These are phyloP conservation scores for Colletotrichum chlorophyti DNA, from an alignment of 2,329 filamentous ascomycete genomes.

Conservation along the genomic window DNA sequence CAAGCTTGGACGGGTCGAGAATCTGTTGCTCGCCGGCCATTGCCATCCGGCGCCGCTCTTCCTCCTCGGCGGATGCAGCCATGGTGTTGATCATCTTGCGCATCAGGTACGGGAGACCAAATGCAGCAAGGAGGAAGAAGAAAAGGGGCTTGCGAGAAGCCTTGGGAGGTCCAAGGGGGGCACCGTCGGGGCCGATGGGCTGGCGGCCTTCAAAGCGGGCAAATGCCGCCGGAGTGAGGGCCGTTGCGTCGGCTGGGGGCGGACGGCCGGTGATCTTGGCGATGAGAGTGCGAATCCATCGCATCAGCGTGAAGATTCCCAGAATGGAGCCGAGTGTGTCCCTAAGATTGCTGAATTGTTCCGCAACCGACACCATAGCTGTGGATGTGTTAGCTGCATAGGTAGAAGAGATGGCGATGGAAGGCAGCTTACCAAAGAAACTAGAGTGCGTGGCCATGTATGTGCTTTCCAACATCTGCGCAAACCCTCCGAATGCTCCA, in stretches of 20 bases:
- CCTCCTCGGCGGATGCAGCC: conserved; percentile 84
- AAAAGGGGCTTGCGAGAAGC: conserved; percentile 95
- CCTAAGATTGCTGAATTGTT: conserved; percentile 92
- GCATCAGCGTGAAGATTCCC: conserved; percentile 93
- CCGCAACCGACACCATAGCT: conserved; percentile 98
- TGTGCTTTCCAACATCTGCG: conserved; percentile 99
- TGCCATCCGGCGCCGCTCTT: conserved; percentile 67
- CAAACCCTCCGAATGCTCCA: conserved; percentile 94
- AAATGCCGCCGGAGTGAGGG: conserved; percentile 90
- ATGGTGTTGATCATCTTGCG: conserved; percentile 90
- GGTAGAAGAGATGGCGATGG: background rate
- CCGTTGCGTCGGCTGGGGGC: conserved; percentile 82
- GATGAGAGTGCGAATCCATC: conserved; percentile 90
- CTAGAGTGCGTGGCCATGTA: conserved; percentile 99
- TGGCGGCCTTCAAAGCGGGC: conserved; percentile 82
- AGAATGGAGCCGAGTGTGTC: conserved; percentile 93
- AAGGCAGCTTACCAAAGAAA: conserved; percentile 80
- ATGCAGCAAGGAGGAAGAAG: conserved; percentile 93
- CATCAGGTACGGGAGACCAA: conserved; percentile 96
- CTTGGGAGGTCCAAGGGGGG: conserved; percentile 66
- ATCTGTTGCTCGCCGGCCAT: conserved; percentile 53
- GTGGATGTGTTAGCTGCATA: conserved; percentile 18
- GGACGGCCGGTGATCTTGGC: conserved; percentile 93
- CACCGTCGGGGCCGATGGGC: conserved; percentile 63
- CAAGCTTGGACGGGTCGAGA: conserved; percentile 87